Percentiles rank a stretch among this genome's conserved stretches.
These are phyloP conservation scores for Melastoma candidum DNA, from an alignment of 441 rosid species.

Conservation along the genomic window DNA sequence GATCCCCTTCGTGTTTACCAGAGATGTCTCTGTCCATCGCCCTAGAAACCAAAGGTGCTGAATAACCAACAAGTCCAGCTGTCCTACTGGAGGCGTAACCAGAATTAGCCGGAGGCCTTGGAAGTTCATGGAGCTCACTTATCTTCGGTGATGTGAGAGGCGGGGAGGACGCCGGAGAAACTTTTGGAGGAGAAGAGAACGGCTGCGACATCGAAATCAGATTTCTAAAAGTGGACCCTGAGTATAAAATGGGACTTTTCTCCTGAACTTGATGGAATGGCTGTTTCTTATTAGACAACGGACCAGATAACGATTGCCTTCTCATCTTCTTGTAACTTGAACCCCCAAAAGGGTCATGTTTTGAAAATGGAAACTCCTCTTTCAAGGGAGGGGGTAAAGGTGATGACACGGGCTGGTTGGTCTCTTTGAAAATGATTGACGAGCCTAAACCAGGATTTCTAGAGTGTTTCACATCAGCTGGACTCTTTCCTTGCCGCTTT, in stretches of 20 bases:
- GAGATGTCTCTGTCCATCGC: constrained; percentile 21
- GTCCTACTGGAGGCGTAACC: constrained; percentile 25
- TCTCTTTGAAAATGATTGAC: constrained; percentile 45
- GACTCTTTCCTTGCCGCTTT: constrained; percentile 16
- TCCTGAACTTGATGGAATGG: constrained; percentile 25
- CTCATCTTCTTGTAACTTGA: constrained; percentile 27
- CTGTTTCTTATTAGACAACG: constrained; percentile 34
- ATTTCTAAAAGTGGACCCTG: constrained; percentile 61
- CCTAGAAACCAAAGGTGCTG: constrained; percentile 46
- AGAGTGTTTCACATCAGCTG: constrained; percentile 34
- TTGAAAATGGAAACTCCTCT: constrained; percentile 38
- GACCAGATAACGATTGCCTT: constrained; percentile 59
- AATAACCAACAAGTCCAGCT: constrained; percentile 27
- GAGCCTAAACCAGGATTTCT: constrained; percentile 24
- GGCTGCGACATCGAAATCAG: constrained; percentile 32
- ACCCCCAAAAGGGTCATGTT: constrained; percentile 18
- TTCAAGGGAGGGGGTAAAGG: constrained; percentile 38
- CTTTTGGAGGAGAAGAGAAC: constrained; percentile 34
- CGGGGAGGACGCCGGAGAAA: constrained; percentile 41
- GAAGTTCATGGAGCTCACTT: constrained; percentile 79
- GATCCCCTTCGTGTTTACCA: constrained; percentile 21
- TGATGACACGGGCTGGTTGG: constrained; percentile 31
- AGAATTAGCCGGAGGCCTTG: constrained; percentile 50
- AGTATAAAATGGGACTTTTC: constrained; percentile 39
- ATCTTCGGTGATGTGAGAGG: constrained; percentile 49